Percentiles rank a stretch among this genome's conserved stretches.
Conservation (phyloP, 352 stramenopile genomes). For the Phytophthora sojae region DNA sequence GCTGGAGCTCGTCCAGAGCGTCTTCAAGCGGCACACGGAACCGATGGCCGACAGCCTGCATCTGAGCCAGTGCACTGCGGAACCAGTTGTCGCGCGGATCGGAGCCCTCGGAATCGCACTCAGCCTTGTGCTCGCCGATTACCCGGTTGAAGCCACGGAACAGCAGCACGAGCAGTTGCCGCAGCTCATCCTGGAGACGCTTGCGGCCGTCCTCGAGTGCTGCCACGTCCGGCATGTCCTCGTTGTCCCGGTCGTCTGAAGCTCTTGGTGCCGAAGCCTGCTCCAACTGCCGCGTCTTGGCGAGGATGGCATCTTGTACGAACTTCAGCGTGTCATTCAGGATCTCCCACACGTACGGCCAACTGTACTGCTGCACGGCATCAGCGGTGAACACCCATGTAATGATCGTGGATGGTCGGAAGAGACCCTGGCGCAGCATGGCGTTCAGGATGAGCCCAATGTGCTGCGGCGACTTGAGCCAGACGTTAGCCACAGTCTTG, state of each 20-base stretch:
- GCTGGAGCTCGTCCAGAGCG: constrained; percentile 58
- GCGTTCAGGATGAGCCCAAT: constrained; percentile 84
- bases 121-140: constrained; percentile 78
- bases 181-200: constrained; percentile 56
- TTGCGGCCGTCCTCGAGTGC: constrained; percentile 51
- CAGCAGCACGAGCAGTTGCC: constrained; percentile 58
- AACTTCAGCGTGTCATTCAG: constrained; percentile 75
- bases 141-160: constrained; percentile 80
- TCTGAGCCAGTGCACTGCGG: constrained; percentile 69
- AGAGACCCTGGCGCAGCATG: constrained; percentile 76
- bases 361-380: constrained; percentile 88
- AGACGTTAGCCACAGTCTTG: constrained; percentile 75
- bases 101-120: constrained; percentile 76
- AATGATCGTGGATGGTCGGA: constrained; percentile 74
- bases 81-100: constrained; percentile 88
- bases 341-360: constrained; percentile 89
- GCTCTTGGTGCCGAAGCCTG: constrained; percentile 33
- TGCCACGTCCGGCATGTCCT: constrained; percentile 59
- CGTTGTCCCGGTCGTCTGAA: constrained; percentile 48
- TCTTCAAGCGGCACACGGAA: constrained; percentile 69
- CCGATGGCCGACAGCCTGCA: constrained; percentile 69
- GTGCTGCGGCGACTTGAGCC: constrained; percentile 86
- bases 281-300: constrained; percentile 48
- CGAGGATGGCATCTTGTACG: constrained; percentile 48
- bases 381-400: constrained; percentile 86